phyloP scores from a whole-genome alignment of 768 basidiomycete genomes.

The Hericium rajendrae region DNA sequence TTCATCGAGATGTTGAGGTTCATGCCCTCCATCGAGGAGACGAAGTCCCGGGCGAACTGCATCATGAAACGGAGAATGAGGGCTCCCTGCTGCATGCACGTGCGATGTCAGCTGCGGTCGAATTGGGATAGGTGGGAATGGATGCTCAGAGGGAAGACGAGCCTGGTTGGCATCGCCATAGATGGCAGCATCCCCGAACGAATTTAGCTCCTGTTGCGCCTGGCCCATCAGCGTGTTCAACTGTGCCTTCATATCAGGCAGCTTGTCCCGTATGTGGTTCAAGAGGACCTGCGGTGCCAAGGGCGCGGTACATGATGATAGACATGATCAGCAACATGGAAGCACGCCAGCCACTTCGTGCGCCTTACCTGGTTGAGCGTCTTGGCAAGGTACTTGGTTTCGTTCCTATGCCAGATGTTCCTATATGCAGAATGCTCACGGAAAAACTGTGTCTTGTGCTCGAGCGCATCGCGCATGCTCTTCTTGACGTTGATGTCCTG shows the following conservation, averaged over 20 bases:
- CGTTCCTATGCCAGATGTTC: constrained; percentile 94
- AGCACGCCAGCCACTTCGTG: constrained; percentile 12
- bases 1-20: constrained; percentile 95
- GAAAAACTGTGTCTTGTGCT: constrained; percentile 88
- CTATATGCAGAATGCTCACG: constrained; percentile 81
- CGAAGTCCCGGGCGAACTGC: constrained; percentile 93
- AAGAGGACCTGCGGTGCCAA: constrained; percentile 63
- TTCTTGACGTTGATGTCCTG: constrained; percentile 91
- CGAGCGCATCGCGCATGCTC: constrained; percentile 75
- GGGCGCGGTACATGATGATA: background rate
- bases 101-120: no score
- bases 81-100: constrained; percentile 59
- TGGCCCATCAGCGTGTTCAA: constrained; percentile 98
- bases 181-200: constrained; percentile 89
- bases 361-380: constrained; percentile 75
- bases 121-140: no score
- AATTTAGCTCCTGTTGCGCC: constrained; percentile 94
- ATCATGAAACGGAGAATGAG: constrained; percentile 96
- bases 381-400: constrained; percentile 91
- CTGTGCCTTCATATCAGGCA: constrained; percentile 98
- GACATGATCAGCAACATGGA: background rate
- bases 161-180: constrained; percentile 88
- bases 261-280: constrained; percentile 96
- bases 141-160: background rate
- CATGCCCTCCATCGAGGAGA: constrained; percentile 95